Evolutionary conservation across 805 yeast genomes (phyloP).

Genomic region (Lipomyces sp.): DNA sequence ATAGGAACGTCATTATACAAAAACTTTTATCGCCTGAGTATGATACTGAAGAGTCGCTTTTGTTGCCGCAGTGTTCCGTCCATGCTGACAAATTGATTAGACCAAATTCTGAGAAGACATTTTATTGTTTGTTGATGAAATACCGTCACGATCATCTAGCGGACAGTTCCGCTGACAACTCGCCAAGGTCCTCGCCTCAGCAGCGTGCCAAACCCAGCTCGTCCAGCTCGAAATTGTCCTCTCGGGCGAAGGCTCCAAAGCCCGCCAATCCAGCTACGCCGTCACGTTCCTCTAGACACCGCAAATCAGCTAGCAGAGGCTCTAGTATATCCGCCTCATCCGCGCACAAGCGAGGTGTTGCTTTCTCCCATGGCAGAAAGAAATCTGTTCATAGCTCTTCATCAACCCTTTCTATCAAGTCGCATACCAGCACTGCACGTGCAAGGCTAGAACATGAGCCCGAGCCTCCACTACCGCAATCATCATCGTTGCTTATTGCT

Average conservation of each 20-base stretch:
- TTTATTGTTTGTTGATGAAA: constrained; percentile 72
- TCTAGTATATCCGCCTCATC: constrained; percentile 26
- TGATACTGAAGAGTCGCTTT: background rate
- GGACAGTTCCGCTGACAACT: constrained; percentile 22
- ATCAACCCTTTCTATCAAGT: constrained; percentile 18
- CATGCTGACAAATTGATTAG: constrained; percentile 26
- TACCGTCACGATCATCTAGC: constrained; percentile 70
- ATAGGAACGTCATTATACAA: constrained; percentile 56
- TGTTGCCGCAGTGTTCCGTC: background rate
- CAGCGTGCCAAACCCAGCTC: constrained; percentile 8
- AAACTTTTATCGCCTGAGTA: constrained; percentile 56
- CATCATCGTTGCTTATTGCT: constrained; percentile 23
- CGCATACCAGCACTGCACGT: constrained; percentile 8
- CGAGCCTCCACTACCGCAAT: constrained; percentile 28
- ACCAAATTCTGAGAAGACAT: constrained; percentile 77
- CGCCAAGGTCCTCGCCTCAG: constrained; percentile 27
- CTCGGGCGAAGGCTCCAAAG: constrained; percentile 5
- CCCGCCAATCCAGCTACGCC: constrained; percentile 11
- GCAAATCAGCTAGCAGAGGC: constrained; percentile 16
- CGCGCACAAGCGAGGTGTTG: constrained; percentile 30
- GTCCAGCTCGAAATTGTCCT: background rate
- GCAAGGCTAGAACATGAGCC: constrained; percentile 9
- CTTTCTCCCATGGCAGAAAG: constrained; percentile 27
- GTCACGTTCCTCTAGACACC: constrained; percentile 20
- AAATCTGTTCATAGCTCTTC: constrained; percentile 17